Evolutionary conservation across 179 eudicot species (phyloP).

Genomic region (Drosera spatulata): DNA sequence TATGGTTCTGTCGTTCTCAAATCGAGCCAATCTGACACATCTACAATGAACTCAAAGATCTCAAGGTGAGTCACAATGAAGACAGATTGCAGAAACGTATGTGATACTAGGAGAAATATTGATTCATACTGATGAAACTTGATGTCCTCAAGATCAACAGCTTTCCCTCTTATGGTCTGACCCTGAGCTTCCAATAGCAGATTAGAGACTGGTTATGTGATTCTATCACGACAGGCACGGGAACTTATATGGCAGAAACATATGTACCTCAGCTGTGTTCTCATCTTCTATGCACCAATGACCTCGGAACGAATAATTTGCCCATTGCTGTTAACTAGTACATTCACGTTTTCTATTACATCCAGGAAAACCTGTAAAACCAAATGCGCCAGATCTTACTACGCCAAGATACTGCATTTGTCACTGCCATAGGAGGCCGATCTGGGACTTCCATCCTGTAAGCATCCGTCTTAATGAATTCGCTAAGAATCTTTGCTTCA

Average conservation of each 20-base stretch:
- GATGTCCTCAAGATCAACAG: conserved; percentile 92
- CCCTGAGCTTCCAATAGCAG: conserved; percentile 85
- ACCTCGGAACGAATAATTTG: conserved; percentile 93
- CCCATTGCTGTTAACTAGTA: conserved; percentile 94
- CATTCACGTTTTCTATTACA: conserved; percentile 96
- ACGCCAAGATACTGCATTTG: conserved; percentile 97
- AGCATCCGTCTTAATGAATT: conserved; percentile 94
- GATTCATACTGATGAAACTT: conserved; percentile 86
- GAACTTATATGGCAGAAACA: too few species aligned
- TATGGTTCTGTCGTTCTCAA: conserved; percentile 88
- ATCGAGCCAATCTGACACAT: conserved; percentile 88
- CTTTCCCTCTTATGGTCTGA: conserved; percentile 75
- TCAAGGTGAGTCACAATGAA: too few species aligned
- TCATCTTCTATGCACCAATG: conserved; percentile 94
- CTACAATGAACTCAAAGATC: conserved; percentile 12
- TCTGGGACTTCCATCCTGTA: conserved; percentile 66
- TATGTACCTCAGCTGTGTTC: conserved; percentile 71
- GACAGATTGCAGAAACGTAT: too few species aligned
- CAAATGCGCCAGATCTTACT: conserved; percentile 19
- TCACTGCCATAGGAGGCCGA: conserved; percentile 70
- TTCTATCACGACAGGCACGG: too few species aligned
- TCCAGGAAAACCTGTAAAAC: conserved; percentile 72
- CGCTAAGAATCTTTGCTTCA: conserved; percentile 88
- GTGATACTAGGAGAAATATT: too few species aligned
- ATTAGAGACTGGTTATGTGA: too few species aligned